These are phyloP conservation scores for Choiromyces venosus DNA, from an alignment of 495 filamentous ascomycete genomes.

Conservation along the genomic window DNA sequence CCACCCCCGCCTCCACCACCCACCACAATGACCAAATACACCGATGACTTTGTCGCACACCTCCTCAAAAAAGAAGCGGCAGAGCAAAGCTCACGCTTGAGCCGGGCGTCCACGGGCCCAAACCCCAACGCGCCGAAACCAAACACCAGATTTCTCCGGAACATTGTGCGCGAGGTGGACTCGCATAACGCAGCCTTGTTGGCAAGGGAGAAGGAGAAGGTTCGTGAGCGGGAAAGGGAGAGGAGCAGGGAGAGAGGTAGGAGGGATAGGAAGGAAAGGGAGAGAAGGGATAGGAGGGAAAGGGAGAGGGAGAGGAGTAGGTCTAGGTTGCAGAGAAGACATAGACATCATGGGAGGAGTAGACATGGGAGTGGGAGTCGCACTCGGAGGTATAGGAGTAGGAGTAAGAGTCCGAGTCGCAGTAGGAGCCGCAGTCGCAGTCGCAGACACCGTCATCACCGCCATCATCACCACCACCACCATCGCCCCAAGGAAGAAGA, in stretches of 20 bases:
- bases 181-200: slow-evolving; percentile 82
- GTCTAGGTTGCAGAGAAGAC: slow-evolving; percentile 27
- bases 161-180: slow-evolving; percentile 83
- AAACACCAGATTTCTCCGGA: slow-evolving; percentile 81
- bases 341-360: slow-evolving; percentile 7
- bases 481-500: too few relatives aligned
- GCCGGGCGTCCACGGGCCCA: background rate
- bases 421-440: slow-evolving; percentile 19
- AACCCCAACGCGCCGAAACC: slow-evolving; percentile 69
- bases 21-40: slow-evolving; percentile 41
- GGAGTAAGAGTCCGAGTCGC: slow-evolving; percentile 20
- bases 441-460: slow-evolving; percentile 22
- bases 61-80: slow-evolving; percentile 69
- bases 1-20: slow-evolving; percentile 12
- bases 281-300: slow-evolving; percentile 28
- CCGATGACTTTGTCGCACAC: slow-evolving; percentile 70
- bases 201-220: slow-evolving; percentile 41
- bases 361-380: slow-evolving; percentile 17
- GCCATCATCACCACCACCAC: background rate
- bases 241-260: background rate
- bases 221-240: background rate
- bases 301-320: slow-evolving; percentile 37
- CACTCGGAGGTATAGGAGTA: slow-evolving; percentile 37
- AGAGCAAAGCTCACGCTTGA: slow-evolving; percentile 57
- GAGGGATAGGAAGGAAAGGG: slow-evolving; percentile 21